Evolutionary conservation across 2,329 filamentous ascomycete genomes (phyloP).

Genomic region (Plenodomus tracheiphilus): DNA sequence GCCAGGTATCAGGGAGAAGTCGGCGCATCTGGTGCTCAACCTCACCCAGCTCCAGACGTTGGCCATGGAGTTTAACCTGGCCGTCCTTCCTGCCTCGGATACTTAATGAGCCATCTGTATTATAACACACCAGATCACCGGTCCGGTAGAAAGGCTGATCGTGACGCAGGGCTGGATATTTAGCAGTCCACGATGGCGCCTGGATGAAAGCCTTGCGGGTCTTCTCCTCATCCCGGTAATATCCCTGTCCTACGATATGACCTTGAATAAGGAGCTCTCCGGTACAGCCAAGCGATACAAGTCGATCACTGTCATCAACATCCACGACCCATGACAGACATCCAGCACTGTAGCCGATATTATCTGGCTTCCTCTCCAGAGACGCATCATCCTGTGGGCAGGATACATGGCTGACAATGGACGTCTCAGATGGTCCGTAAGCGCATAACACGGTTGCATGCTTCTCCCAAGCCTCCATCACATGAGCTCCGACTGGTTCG

Average conservation of each 20-base stretch:
- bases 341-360: constrained; percentile 53
- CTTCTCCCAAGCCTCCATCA: constrained; percentile 4
- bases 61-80: no score
- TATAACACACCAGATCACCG: constrained; percentile 7
- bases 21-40: no score
- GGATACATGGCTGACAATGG: background rate
- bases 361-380: background rate
- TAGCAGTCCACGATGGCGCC: background rate
- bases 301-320: constrained; percentile 14
- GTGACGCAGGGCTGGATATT: background rate
- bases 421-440: constrained; percentile 10
- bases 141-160: constrained; percentile 6
- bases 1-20: no score
- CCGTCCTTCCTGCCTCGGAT: constrained; percentile 24
- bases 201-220: constrained; percentile 2
- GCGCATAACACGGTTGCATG: constrained; percentile 9
- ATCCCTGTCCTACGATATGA: constrained; percentile 44
- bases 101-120: constrained; percentile 1
- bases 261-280: constrained; percentile 61
- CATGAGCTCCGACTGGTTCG: background rate
- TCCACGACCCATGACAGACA: constrained; percentile 49
- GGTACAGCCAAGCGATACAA: constrained; percentile 15
- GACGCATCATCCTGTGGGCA: background rate
- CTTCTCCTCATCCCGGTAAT: constrained; percentile 15
- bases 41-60: no score